Conservation (phyloP, 2,329 filamentous ascomycete species). For the Fusarium albosuccineum region DNA sequence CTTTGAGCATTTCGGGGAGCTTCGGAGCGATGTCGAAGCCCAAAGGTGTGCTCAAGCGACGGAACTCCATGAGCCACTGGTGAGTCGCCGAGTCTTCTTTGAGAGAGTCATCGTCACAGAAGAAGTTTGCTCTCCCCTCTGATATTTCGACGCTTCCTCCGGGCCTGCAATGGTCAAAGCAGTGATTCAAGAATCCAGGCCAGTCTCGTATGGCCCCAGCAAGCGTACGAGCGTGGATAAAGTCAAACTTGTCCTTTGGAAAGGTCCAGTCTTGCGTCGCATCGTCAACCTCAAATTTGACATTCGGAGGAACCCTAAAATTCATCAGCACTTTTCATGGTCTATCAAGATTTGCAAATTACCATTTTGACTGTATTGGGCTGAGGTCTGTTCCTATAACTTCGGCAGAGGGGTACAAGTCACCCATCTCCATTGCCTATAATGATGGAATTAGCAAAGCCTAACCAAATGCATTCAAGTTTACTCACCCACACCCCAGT, state of each 20-base stretch:
- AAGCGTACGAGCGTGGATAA: slow-evolving; percentile 45
- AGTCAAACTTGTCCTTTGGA: slow-evolving; percentile 15
- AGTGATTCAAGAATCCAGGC: slow-evolving; percentile 36
- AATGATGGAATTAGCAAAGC: not conserved
- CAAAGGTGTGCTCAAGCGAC: slow-evolving; percentile 34
- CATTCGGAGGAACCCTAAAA: slow-evolving; percentile 41
- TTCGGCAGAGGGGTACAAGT: slow-evolving; percentile 39
- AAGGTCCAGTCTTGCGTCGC: slow-evolving; percentile 18
- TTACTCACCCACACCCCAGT: slow-evolving; percentile 21
- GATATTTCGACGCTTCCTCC: slow-evolving; percentile 32
- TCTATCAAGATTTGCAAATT: not conserved
- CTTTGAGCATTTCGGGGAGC: slow-evolving; percentile 32
- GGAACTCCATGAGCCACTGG: slow-evolving; percentile 42
- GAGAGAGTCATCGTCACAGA: slow-evolving; percentile 42
- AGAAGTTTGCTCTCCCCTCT: slow-evolving; percentile 41
- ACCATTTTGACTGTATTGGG: slow-evolving; percentile 44
- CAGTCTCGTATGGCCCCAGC: slow-evolving; percentile 48
- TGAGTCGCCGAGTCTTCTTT: slow-evolving; percentile 34
- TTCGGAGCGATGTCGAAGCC: slow-evolving; percentile 40
- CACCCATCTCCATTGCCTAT: slow-evolving; percentile 60
- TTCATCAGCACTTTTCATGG: not conserved
- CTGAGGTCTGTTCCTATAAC: slow-evolving; percentile 45
- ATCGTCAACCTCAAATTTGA: slow-evolving; percentile 35
- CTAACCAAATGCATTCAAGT: too few species aligned
- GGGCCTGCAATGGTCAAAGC: slow-evolving; percentile 34